These are phyloP conservation scores for Pichia nakasei DNA, from an alignment of 805 yeast genomes.

Conservation along the genomic window DNA sequence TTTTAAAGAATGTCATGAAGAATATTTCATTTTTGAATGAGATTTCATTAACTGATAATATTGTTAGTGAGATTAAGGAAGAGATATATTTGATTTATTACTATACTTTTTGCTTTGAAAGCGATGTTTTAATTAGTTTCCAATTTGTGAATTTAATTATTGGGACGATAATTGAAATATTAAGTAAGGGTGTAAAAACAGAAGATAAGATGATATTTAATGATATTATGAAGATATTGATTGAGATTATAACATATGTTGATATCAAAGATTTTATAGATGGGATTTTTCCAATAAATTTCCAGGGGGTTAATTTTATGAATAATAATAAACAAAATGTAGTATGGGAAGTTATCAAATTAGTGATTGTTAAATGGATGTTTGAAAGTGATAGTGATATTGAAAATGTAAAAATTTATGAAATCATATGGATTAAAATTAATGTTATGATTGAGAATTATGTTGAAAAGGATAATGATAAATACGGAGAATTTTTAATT, in stretches of 20 bases:
- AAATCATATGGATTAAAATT: not conserved
- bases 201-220: too few species aligned
- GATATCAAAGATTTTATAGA: conserved; percentile 2
- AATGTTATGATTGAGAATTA: not conserved
- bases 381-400: not conserved
- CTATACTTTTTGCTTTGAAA: conserved; percentile 4
- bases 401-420: not conserved
- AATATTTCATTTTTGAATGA: conserved; percentile 2
- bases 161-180: not conserved
- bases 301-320: not conserved
- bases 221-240: conserved; percentile 4
- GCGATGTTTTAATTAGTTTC: not conserved
- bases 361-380: conserved; percentile 6
- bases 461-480: conserved; percentile 5
- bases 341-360: conserved; percentile 5
- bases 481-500: conserved; percentile 2
- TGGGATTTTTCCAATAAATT: not conserved
- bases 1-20: conserved; percentile 1
- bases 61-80: not conserved
- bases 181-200: not conserved
- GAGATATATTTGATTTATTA: conserved; percentile 3
- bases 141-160: not conserved
- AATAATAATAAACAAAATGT: not conserved
- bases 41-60: not conserved
- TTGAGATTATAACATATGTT: not conserved